A percentile compares a stretch with the other conserved stretches of the same genome.
phyloP scores from a whole-genome alignment of 2,329 filamentous ascomycete species.

The Aspergillus costaricaensis region DNA sequence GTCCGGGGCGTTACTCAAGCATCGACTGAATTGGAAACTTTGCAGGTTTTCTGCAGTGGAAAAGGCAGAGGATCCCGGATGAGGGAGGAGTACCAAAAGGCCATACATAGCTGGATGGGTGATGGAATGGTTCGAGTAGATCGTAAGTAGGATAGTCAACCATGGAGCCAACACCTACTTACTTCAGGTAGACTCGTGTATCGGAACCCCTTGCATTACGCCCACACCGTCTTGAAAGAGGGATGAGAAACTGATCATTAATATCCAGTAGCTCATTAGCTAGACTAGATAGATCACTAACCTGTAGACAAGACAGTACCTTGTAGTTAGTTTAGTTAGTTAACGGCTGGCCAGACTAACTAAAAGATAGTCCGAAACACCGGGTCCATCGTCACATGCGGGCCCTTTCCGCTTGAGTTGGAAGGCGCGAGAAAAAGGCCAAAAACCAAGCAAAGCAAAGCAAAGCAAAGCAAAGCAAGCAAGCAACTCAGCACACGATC shows the following conservation, averaged over 20 bases:
- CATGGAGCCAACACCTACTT: not conserved
- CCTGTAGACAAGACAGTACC: not conserved
- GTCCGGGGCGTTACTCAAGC: not conserved
- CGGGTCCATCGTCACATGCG: not conserved
- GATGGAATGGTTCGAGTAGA: too few species aligned
- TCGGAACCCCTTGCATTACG: conserved; percentile 1
- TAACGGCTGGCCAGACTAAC: too few species aligned
- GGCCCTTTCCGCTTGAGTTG: not conserved
- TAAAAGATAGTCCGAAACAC: conserved; percentile 10
- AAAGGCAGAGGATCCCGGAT: not conserved
- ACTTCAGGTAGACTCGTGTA: not conserved
- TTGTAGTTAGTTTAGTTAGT: not conserved
- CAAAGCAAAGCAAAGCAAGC: not conserved
- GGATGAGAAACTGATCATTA: not conserved
- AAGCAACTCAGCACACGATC: conserved; percentile 3
- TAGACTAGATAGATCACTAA: not conserved
- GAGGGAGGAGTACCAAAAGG: not conserved
- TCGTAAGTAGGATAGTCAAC: not conserved
- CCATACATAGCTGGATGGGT: not conserved
- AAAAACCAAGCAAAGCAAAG: not conserved
- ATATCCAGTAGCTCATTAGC: not conserved
- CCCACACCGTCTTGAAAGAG: not conserved
- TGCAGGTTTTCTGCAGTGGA: not conserved
- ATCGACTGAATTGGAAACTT: not conserved
- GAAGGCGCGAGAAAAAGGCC: not conserved